Evolutionary conservation across 495 filamentous ascomycete genomes (phyloP).

Genomic region (Neurospora sp.): DNA sequence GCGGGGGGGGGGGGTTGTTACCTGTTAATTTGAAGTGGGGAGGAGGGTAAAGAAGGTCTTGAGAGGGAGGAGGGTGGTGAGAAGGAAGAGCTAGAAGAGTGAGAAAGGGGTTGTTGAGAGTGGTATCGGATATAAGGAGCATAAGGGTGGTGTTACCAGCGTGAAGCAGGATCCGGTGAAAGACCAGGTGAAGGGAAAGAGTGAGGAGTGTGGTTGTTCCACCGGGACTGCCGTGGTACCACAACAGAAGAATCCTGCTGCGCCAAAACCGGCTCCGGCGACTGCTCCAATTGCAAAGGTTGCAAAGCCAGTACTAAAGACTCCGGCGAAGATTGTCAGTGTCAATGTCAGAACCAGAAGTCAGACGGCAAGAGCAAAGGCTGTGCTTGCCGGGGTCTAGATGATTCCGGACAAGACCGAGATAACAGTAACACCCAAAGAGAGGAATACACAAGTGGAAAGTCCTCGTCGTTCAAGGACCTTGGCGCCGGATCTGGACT

Average conservation of each 20-base stretch:
- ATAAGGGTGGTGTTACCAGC: neutral
- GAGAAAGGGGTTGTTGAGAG: neutral
- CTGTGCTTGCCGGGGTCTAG: neutral
- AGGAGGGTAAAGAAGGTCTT: too few species aligned
- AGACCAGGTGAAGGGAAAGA: neutral
- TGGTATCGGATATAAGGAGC: neutral
- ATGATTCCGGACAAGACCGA: too few species aligned
- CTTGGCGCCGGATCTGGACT: accelerated
- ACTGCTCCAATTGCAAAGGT: neutral
- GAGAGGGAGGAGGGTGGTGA: neutral
- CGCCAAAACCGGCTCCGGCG: neutral
- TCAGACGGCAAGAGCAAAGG: neutral
- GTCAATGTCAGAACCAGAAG: too few species aligned
- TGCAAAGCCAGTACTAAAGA: neutral
- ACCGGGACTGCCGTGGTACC: neutral
- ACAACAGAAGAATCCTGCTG: neutral
- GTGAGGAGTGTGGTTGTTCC: neutral
- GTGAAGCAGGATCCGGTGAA: neutral
- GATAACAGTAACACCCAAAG: too few species aligned
- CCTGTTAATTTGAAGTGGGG: neutral
- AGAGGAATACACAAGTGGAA: too few species aligned
- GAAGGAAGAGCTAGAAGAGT: too few species aligned
- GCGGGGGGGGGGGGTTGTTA: neutral
- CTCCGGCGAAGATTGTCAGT: neutral
- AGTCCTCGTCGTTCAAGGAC: too few species aligned